These are phyloP conservation scores for Limonium bicolor DNA, from an alignment of 148 eudicot genomes.

Conservation along the genomic window DNA sequence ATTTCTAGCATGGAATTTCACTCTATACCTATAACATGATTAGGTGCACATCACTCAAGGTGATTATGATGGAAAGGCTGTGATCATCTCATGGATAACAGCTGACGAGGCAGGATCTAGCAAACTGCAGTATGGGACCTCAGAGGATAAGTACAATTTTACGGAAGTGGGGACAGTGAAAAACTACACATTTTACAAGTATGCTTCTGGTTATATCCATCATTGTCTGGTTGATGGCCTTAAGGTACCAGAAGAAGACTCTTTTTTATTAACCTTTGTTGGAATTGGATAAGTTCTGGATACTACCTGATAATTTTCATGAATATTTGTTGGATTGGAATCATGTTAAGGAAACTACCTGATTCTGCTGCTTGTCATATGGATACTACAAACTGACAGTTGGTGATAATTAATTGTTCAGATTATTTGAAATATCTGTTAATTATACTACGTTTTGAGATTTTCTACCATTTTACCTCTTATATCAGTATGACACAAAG, in stretches of 20 bases:
- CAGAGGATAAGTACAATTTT: constrained; percentile 40
- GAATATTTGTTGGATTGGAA: too few species aligned
- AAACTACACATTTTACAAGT: constrained; percentile 70
- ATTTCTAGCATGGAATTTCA: too few species aligned
- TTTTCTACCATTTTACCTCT: not conserved
- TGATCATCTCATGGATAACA: constrained; percentile 80
- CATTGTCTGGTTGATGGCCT: constrained; percentile 59
- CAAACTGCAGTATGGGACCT: constrained; percentile 50
- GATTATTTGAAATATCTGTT: not conserved
- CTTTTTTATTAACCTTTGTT: too few species aligned
- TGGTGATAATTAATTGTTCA: too few species aligned
- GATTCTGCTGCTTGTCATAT: too few species aligned
- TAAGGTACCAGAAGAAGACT: constrained; percentile 36
- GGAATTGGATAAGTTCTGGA: too few species aligned
- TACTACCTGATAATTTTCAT: too few species aligned
- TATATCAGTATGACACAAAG: constrained; percentile 55
- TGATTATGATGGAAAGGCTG: constrained; percentile 88
- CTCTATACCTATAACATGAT: too few species aligned
- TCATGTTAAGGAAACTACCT: too few species aligned
- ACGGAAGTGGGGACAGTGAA: constrained; percentile 42
- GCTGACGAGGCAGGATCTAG: constrained; percentile 64
- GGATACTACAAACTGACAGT: too few species aligned
- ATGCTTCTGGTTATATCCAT: constrained; percentile 73
- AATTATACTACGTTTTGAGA: not conserved
- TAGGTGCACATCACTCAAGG: constrained; percentile 95